Conservation (phyloP, 768 basidiomycete genomes). For the Rhizopogon rudus region DNA sequence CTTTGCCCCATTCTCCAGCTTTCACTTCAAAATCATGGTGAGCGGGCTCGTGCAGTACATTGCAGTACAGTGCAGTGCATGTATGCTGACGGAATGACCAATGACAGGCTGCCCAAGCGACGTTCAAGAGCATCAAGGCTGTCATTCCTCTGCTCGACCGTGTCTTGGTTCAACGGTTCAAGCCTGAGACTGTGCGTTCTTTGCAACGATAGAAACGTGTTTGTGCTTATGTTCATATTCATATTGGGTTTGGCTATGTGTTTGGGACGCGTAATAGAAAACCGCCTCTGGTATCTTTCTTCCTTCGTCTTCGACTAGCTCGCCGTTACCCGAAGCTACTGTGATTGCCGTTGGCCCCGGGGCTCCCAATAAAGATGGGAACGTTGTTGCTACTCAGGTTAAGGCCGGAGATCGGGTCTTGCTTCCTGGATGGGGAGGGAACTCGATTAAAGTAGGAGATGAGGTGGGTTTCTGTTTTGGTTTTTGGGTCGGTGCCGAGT, state of each 20-base stretch:
- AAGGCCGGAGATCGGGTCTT: slow-evolving; percentile 90
- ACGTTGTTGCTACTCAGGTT: slow-evolving; percentile 67
- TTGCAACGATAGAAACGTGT: not conserved
- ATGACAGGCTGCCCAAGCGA: slow-evolving; percentile 77
- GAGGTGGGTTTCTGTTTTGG: slow-evolving; percentile 55
- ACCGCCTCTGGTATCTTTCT: slow-evolving; percentile 96
- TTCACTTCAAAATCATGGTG: slow-evolving; percentile 20
- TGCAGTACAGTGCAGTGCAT: not conserved
- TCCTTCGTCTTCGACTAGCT: slow-evolving; percentile 81
- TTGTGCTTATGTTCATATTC: not conserved
- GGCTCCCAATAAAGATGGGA: slow-evolving; percentile 83
- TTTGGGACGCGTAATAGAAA: slow-evolving; percentile 55
- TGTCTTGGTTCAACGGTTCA: slow-evolving; percentile 96
- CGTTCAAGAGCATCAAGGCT: slow-evolving; percentile 93
- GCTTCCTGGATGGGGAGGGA: slow-evolving; percentile 95
- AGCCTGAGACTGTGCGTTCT: slow-evolving; percentile 83
- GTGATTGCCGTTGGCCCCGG: slow-evolving; percentile 96
- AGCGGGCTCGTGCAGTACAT: slow-evolving; percentile 3
- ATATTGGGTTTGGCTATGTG: not conserved
- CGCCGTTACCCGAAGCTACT: slow-evolving; percentile 92
- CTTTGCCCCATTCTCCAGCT: slow-evolving; percentile 18
- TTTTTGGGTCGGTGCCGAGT: not conserved
- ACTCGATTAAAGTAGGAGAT: slow-evolving; percentile 92
- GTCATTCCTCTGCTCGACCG: slow-evolving; percentile 92
- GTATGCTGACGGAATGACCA: slow-evolving; percentile 1